Evolutionary conservation across 2,329 filamentous ascomycete species (phyloP).

Genomic region (Aspergillus oerlinghausenensis): DNA sequence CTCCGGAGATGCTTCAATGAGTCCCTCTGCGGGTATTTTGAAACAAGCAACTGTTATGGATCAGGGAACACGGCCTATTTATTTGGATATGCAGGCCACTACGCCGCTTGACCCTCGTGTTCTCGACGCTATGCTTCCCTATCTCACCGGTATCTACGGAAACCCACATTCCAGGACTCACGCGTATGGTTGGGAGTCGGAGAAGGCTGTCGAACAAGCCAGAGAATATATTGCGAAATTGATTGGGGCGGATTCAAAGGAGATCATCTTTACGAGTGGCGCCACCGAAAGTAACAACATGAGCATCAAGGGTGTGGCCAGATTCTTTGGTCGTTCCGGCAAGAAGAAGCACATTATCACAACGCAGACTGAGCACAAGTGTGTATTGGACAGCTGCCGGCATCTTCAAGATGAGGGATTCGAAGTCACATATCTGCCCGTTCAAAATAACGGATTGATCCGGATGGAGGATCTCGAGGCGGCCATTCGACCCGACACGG

Average conservation of each 20-base stretch:
- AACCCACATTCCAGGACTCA: constrained; percentile 97
- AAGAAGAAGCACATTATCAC: constrained; percentile 99
- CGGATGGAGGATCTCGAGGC: constrained; percentile 78
- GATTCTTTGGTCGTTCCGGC: constrained; percentile 86
- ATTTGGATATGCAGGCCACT: constrained; percentile 97
- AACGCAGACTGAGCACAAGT: constrained; percentile 97
- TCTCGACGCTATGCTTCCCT: constrained; percentile 94
- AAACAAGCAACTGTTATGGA: constrained; percentile 93
- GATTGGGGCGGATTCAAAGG: constrained; percentile 91
- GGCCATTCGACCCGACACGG: constrained; percentile 86
- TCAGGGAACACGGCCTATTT: constrained; percentile 87
- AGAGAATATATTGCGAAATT: constrained; percentile 76
- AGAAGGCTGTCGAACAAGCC: constrained; percentile 86
- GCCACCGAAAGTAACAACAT: constrained; percentile 99
- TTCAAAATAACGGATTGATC: constrained; percentile 80
- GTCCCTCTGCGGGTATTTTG: constrained; percentile 75
- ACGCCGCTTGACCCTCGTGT: constrained; percentile 93
- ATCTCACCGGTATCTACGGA: constrained; percentile 86
- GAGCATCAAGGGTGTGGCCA: constrained; percentile 96
- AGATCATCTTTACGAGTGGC: constrained; percentile 97
- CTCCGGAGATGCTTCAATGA: constrained; percentile 65
- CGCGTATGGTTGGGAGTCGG: constrained; percentile 97
- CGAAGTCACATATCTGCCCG: constrained; percentile 93
- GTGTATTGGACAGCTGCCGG: constrained; percentile 92
- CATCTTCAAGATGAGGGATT: constrained; percentile 97